Evolutionary conservation across 768 basidiomycete genomes (phyloP).

Genomic region (Naganishia onofrii): DNA sequence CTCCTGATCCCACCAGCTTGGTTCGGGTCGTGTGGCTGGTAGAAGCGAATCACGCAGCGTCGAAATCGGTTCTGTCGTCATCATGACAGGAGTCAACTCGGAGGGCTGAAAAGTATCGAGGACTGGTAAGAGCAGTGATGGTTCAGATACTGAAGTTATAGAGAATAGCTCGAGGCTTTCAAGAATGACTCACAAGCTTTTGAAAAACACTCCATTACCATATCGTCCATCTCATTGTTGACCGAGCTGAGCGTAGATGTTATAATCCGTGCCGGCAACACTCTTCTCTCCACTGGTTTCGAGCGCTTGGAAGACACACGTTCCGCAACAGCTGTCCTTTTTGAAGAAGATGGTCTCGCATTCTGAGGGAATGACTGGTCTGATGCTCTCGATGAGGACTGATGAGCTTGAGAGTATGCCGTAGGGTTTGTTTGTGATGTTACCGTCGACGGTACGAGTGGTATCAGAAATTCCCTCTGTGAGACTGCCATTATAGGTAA

Average conservation of each 20-base stretch:
- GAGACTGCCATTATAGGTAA: not conserved
- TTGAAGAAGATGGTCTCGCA: constrained; percentile 10
- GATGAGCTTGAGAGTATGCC: not conserved
- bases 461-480: not conserved
- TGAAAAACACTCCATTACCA: constrained; percentile 28
- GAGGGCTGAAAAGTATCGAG: constrained; percentile 16
- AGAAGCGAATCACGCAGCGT: not conserved
- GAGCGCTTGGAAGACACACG: not conserved
- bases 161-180: not conserved
- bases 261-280: constrained; percentile 22
- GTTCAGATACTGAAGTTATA: not conserved
- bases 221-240: constrained; percentile 27
- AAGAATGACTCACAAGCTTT: constrained; percentile 11
- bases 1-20: not conserved
- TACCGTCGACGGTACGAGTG: not conserved
- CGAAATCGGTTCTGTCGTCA: constrained; percentile 11
- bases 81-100: constrained; percentile 4
- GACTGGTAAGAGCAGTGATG: not conserved
- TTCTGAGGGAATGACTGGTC: not conserved
- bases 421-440: not conserved
- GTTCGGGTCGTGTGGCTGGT: not conserved
- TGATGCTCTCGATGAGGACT: not conserved
- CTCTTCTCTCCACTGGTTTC: constrained; percentile 22
- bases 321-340: not conserved
- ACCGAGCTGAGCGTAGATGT: not conserved